Evolutionary conservation across 2,329 filamentous ascomycete genomes (phyloP), one percentile per base, ranked within the genome.

Genomic region (Botrytis tulipae): DNA sequence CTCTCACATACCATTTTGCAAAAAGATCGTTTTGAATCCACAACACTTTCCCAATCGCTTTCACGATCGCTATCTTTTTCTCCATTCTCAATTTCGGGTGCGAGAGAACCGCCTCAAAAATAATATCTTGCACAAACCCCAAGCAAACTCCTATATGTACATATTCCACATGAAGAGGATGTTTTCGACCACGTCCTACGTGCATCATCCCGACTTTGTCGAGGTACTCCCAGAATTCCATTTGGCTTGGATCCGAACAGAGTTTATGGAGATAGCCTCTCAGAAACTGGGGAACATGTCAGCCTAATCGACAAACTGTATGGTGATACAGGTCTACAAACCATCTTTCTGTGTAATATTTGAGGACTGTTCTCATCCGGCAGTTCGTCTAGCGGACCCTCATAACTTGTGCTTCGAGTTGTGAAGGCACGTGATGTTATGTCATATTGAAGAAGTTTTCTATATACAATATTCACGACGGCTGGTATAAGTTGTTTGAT

Each of bases 21-120:
- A 95, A 93, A 44, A 95, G 85, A 81, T 95, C 93, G 80, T 95
- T 95, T 82, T 95, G 93, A 77, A 95, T 94, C 92, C 93, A 95
- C 76, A 95, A 91, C 40, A 95, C 90, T 82, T 96, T 95, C 75
- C 89, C 89, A 35, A 95, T 85, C 0, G 93, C 93, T 80, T 91
- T 92, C 65, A 95, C 87, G 7, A 95, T 86, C 35, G 88, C 90
- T 29, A 92, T 90, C 83, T 95, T 95, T 82, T 88, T 87, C 73
- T 86, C 85, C 78, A 93, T 85, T 54, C 87, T 85, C 54, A 96
- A 84, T 4, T 87, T 87, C 68, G 77, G 75, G 74, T 80, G 87
- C 5, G 87, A 91, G 68, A 95, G 86, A 70, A 95, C 90, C 25
- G 92, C 92, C 80, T 94, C 92, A 37, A 88, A 91, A 77, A 95